Evolutionary conservation across 139 green algal species (phyloP).

Genomic region (Chlorella ohadii): DNA sequence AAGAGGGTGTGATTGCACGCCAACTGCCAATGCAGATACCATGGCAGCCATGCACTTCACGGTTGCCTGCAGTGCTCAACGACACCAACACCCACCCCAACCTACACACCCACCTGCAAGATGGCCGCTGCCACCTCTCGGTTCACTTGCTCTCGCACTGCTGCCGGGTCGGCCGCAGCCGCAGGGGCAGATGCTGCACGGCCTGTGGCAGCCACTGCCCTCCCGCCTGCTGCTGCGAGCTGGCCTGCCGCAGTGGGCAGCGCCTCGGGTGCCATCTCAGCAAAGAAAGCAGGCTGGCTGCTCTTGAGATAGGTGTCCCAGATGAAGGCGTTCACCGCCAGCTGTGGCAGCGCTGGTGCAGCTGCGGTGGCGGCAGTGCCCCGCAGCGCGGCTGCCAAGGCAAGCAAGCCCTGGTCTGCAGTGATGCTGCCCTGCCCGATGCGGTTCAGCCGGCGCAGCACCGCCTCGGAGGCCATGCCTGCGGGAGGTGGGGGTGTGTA

Average conservation of each 20-base stretch:
- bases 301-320: constrained; percentile 43
- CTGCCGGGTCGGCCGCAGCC: not conserved
- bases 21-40: too few relatives aligned
- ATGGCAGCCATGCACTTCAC: too few relatives aligned
- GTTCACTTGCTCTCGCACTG: constrained; percentile 30
- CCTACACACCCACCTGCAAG: constrained; percentile 38
- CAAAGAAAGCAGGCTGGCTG: constrained; percentile 29
- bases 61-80: too few relatives aligned
- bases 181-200: not conserved
- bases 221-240: not conserved
- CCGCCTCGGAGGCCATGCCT: constrained; percentile 51
- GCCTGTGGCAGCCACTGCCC: not conserved
- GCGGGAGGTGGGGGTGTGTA: too few relatives aligned
- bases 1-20: too few relatives aligned
- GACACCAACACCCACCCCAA: too few relatives aligned
- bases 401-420: constrained; percentile 50
- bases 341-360: constrained; percentile 10
- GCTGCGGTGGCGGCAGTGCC: not conserved
- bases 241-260: not conserved
- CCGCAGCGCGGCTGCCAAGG: constrained; percentile 34
- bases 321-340: constrained; percentile 47
- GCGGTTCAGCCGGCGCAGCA: constrained; percentile 47
- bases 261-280: constrained; percentile 27
- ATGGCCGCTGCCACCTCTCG: constrained; percentile 40
- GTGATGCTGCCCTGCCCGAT: constrained; percentile 53